Base-by-base conservation (phyloP, 2,329 filamentous ascomycete genomes). In the Rhynchosporium graminicola region DNA sequence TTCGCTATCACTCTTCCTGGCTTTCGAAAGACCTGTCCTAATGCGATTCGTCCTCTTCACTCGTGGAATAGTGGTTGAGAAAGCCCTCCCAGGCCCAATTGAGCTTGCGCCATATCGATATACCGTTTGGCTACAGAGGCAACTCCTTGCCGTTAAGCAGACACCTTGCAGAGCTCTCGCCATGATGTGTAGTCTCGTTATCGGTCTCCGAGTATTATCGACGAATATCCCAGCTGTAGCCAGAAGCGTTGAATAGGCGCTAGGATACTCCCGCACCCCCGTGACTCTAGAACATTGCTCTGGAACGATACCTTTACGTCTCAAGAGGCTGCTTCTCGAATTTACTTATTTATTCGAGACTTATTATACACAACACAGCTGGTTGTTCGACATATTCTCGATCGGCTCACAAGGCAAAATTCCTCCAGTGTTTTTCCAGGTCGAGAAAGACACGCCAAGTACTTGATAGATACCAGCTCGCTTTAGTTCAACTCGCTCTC, bases 161-260 rank as follows among this genome's bases (percentile, higher is more conserved):
- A 74, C 61, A 63, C 68, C 64, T 57, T 71, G 70, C 56, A 72
- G 52, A 67, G 70, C 68, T 46, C 71, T 69, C 61, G 72, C 68
- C 72, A 74, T 74, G 55, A 54, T 66, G 61, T 61, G 20, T 60
- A 47, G n/a, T 36, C 13, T 31, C 50, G 20, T 54, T 20, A n/a
- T 33, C 36, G 43, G 15, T 48, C 13, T 42, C 33, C n/a, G 4
- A n/a, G 20, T n/a, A 26, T 3, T 12, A 57, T 36, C 15, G 38
- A 56, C 56, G 47, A 59, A 61, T 59, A 59, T 61, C 31, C 43
- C 31, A 45, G 42, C 6, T 45, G 43, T 10, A 58, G 31, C 13
- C 13, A 50, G 48, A 58, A 48, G 28, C 45, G n/a, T 29, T 3
- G 26, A 33, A 20, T 46, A 7, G 12, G 12, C 8, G 29, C 31